These are phyloP conservation scores for Arthrobotrys iridis DNA, from an alignment of 2,329 filamentous ascomycete genomes.

Conservation along the genomic window DNA sequence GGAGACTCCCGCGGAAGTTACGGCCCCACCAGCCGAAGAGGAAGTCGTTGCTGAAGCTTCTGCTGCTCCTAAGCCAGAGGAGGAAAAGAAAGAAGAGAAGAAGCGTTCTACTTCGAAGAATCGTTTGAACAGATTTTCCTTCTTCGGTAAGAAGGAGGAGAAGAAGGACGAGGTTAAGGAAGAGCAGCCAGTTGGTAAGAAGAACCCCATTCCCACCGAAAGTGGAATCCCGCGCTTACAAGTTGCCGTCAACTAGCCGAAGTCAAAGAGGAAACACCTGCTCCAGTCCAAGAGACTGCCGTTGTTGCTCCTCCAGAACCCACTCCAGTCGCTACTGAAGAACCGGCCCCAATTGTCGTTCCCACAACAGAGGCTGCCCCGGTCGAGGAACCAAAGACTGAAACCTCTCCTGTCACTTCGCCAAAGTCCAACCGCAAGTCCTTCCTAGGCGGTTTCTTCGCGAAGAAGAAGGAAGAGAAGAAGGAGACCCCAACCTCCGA, in stretches of 20 bases:
- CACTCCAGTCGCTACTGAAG: constrained; percentile 47
- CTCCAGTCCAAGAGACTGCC: constrained; percentile 4
- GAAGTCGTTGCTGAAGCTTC: constrained; percentile 53
- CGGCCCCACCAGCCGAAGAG: constrained; percentile 40
- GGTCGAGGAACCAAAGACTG: constrained; percentile 54
- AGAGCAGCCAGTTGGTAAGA: constrained; percentile 57
- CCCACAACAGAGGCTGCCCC: constrained; percentile 17
- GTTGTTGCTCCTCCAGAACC: constrained; percentile 50
- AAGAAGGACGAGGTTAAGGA: constrained; percentile 65
- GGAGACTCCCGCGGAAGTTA: constrained; percentile 61
- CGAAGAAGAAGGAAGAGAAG: constrained; percentile 44
- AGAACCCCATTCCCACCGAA: background rate
- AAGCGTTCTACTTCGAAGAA: constrained; percentile 69
- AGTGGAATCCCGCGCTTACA: constrained; percentile 18
- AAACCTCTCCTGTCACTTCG: constrained; percentile 44
- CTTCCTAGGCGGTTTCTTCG: constrained; percentile 39
- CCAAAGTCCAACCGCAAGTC: constrained; percentile 47
- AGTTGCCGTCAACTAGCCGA: constrained; percentile 55
- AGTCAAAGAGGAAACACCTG: constrained; percentile 56
- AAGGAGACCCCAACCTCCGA: constrained; percentile 31
- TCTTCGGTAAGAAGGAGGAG: constrained; percentile 73
- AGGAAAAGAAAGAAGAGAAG: constrained; percentile 70
- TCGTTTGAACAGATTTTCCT: constrained; percentile 71
- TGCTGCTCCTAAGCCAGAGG: constrained; percentile 51
- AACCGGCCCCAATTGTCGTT: background rate